A percentile compares a stretch with the other conserved stretches of the same genome.
phyloP scores from a whole-genome alignment of 108 stramenopile genomes.

The Discostella stelligeroides region DNA sequence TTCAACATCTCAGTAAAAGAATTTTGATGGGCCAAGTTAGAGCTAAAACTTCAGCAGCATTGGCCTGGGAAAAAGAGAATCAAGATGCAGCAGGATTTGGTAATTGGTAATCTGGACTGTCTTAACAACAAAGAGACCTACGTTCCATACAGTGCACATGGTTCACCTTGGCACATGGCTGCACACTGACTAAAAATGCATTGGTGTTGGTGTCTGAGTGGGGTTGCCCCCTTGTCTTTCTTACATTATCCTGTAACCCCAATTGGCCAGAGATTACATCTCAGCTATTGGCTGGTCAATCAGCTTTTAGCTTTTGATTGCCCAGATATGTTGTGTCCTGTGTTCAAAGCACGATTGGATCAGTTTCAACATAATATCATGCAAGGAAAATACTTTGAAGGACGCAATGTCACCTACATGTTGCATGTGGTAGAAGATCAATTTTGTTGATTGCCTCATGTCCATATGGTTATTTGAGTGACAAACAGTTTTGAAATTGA shows the following conservation, averaged over 20 bases:
- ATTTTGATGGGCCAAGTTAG: background rate
- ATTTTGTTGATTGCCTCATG: background rate
- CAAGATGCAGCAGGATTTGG: background rate
- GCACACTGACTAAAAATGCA: background rate
- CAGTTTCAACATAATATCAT: background rate
- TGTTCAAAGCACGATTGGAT: background rate
- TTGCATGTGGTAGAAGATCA: slow-evolving; percentile 1
- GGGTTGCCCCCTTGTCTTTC: background rate
- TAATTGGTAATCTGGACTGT: too few relatives aligned
- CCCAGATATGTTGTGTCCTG: background rate
- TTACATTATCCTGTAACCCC: background rate
- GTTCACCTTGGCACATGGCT: slow-evolving; percentile 1
- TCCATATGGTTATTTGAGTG: too few relatives aligned
- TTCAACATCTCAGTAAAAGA: background rate
- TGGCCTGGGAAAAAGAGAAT: background rate
- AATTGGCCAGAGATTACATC: background rate
- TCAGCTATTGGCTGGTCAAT: background rate
- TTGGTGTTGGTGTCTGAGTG: too few relatives aligned
- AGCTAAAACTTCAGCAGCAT: background rate
- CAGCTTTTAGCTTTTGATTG: slow-evolving; percentile 5
- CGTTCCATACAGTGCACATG: background rate
- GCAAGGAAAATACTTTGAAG: slow-evolving; percentile 1
- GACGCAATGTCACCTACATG: background rate
- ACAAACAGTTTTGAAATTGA: too few relatives aligned
- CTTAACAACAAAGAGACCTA: background rate